Percentiles rank a stretch among this genome's conserved stretches.
Conservation (phyloP, 164 flowering plant species). For the Aristolochia fimbriata region DNA sequence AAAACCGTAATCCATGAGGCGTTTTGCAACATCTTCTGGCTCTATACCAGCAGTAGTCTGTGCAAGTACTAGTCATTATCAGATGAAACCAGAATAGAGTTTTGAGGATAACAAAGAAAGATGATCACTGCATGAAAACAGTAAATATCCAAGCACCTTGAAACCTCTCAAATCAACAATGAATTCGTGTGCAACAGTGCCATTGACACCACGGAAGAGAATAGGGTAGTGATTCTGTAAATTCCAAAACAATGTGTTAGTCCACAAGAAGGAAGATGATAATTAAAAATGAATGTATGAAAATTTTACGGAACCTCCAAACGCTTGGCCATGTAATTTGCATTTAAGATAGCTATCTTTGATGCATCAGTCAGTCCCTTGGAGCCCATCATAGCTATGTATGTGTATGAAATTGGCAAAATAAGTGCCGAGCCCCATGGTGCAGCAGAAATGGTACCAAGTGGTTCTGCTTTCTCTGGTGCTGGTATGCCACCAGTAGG, state of each 20-base stretch:
- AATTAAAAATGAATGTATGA: neutral
- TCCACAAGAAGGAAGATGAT: neutral
- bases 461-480: slow-evolving; percentile 63
- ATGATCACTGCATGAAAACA: neutral
- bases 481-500: slow-evolving; percentile 88
- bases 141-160: slow-evolving; percentile 42
- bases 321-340: slow-evolving; percentile 99
- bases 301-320: slow-evolving; percentile 59
- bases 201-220: slow-evolving; percentile 98
- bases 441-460: slow-evolving; percentile 92
- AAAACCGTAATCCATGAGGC: slow-evolving; percentile 96
- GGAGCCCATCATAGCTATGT: slow-evolving; percentile 99
- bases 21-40: slow-evolving; percentile 96
- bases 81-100: neutral
- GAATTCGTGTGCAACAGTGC: slow-evolving; percentile 95
- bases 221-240: slow-evolving; percentile 75
- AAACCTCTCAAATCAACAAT: slow-evolving; percentile 88
- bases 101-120: neutral
- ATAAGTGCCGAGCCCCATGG: slow-evolving; percentile 99
- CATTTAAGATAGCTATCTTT: slow-evolving; percentile 84
- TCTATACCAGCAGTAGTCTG: slow-evolving; percentile 95
- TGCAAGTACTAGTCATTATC: slow-evolving; percentile 6
- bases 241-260: slow-evolving; percentile 1
- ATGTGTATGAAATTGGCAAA: slow-evolving; percentile 88
- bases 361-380: slow-evolving; percentile 96